Conservation (phyloP, 805 yeast species). For the Wickerhamomyces silvicola region DNA sequence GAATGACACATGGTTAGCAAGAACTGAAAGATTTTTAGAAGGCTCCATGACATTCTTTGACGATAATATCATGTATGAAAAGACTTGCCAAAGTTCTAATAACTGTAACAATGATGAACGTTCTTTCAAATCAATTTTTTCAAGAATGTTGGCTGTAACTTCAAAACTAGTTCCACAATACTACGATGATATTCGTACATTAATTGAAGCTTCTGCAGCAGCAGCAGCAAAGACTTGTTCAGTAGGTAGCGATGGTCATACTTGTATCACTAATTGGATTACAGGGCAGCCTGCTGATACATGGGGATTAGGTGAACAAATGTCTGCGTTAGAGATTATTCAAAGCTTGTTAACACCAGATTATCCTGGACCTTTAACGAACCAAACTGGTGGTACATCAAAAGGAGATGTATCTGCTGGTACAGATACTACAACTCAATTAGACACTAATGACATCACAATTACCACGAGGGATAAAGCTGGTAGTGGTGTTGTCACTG, state of each 20-base stretch:
- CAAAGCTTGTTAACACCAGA: constrained; percentile 39
- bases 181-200: constrained; percentile 33
- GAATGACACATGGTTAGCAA: constrained; percentile 42
- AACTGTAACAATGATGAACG: constrained; percentile 72
- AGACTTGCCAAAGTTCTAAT: constrained; percentile 46
- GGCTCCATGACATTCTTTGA: constrained; percentile 45
- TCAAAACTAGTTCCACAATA: constrained; percentile 47
- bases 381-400: constrained; percentile 47
- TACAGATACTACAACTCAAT: constrained; percentile 31
- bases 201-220: constrained; percentile 43
- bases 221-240: constrained; percentile 68
- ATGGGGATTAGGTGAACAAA: constrained; percentile 77
- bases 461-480: constrained; percentile 65
- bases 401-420: constrained; percentile 51
- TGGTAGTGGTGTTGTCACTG: constrained; percentile 88
- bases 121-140: constrained; percentile 63
- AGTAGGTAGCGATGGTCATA: constrained; percentile 70
- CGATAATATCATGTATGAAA: constrained; percentile 50
- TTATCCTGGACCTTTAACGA: constrained; percentile 48
- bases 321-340: constrained; percentile 63
- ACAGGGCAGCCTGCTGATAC: constrained; percentile 50
- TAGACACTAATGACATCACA: constrained; percentile 29
- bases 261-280: constrained; percentile 72
- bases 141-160: constrained; percentile 57
- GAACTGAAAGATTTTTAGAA: constrained; percentile 37